Conservation (phyloP, 768 basidiomycete genomes). For the Russula vinacea region DNA sequence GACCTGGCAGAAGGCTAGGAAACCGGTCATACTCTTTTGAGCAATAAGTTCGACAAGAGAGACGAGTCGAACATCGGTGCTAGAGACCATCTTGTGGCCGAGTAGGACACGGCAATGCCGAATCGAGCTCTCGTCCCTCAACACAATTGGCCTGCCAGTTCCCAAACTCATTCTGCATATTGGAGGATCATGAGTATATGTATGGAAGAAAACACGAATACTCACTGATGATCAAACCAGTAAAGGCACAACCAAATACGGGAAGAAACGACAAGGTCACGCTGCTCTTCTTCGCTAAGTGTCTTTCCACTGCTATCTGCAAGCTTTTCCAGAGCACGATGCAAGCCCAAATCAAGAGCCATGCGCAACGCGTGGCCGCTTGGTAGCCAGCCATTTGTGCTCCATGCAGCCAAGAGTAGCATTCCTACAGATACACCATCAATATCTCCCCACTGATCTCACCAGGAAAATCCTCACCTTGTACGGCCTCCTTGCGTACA, state of each 20-base stretch:
- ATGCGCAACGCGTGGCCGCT: constrained; percentile 95
- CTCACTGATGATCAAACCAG: constrained; percentile 94
- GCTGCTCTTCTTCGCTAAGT: constrained; percentile 75
- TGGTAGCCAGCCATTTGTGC: constrained; percentile 91
- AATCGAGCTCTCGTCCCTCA: constrained; percentile 86
- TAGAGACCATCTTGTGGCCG: constrained; percentile 80
- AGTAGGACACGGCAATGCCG: constrained; percentile 79
- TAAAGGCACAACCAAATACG: constrained; percentile 93
- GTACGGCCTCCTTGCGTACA: constrained; percentile 91
- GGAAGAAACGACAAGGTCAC: constrained; percentile 87
- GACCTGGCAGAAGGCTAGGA: background rate
- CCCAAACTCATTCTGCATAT: constrained; percentile 78
- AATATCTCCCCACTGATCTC: background rate
- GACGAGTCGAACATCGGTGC: constrained; percentile 85
- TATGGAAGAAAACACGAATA: constrained; percentile 27
- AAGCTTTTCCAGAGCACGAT: constrained; percentile 88
- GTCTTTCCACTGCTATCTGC: constrained; percentile 67
- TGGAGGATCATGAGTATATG: constrained; percentile 22
- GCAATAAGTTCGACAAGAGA: constrained; percentile 86
- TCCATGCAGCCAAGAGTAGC: constrained; percentile 90
- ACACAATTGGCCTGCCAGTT: constrained; percentile 84
- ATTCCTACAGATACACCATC: constrained; percentile 53
- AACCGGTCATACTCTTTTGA: constrained; percentile 68
- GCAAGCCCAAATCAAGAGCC: constrained; percentile 90
- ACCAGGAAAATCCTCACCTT: constrained; percentile 51